A percentile compares a stretch with the other conserved stretches of the same genome.
phyloP scores from a whole-genome alignment of 139 green algal species.

The Micromonas pusilla region DNA sequence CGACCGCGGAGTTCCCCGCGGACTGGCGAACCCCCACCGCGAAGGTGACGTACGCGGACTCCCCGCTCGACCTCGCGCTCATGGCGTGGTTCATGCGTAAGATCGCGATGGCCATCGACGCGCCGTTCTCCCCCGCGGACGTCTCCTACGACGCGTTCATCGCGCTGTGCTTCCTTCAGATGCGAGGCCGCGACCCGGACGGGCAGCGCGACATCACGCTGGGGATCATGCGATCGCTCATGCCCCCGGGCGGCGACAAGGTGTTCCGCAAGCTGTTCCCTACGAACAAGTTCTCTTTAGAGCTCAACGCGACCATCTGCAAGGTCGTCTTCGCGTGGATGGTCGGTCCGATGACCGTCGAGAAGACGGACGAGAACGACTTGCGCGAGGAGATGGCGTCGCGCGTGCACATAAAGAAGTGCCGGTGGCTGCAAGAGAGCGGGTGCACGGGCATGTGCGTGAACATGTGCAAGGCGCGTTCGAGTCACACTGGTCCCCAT shows the following conservation, averaged over 20 bases:
- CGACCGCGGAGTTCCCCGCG: not conserved
- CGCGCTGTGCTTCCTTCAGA: constrained; percentile 14
- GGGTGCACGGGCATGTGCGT: constrained; percentile 70
- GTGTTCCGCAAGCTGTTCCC: constrained; percentile 60
- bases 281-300: constrained; percentile 46
- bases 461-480: constrained; percentile 85
- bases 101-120: constrained; percentile 12
- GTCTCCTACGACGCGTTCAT: constrained; percentile 21
- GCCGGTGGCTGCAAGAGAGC: constrained; percentile 53
- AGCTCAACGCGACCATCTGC: constrained; percentile 18
- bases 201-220: not conserved
- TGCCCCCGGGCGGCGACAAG: constrained; percentile 7
- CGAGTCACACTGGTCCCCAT: constrained; percentile 36
- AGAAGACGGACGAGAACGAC: constrained; percentile 32
- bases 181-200: constrained; percentile 1
- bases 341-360: constrained; percentile 38
- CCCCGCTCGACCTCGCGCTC: constrained; percentile 1
- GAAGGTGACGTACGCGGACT: constrained; percentile 10
- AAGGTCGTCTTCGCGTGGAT: constrained; percentile 27
- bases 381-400: constrained; percentile 33
- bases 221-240: constrained; percentile 4
- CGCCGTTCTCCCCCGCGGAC: not conserved
- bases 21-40: not conserved
- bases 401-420: constrained; percentile 59
- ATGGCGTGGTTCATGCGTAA: constrained; percentile 24